Base-by-base conservation (phyloP, 148 eudicot species). In the Dianthus caryophyllus region DNA sequence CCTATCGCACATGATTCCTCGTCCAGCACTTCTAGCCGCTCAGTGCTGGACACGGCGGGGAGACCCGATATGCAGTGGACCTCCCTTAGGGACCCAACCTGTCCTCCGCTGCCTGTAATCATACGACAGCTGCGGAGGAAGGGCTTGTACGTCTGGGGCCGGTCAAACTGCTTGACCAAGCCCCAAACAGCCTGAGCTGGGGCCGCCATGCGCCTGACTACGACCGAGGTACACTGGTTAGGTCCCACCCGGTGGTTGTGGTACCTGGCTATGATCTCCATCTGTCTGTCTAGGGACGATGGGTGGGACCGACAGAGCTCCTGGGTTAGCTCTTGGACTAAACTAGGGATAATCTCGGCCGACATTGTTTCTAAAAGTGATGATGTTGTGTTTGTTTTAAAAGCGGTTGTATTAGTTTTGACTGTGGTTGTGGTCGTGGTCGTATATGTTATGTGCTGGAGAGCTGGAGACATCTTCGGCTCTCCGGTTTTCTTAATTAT, bases 1-100 rank as follows among this genome's bases (percentile, higher is more conserved):
- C 98, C 86, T 67, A 87, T 76, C 3, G 80, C 76, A 29, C 79
- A 83, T 0, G 70, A 65, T 36, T 87, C 91, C 21, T 89, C 95
- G 74, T 93, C 95, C 26, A 93, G 76, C 29, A 89, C 82, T 46
- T 89, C 96, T 0, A 93, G 81, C 56, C 91, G 65, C 71, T 93
- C 98, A 16, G 90, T 87, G 78, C 96, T 89, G 25, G 76, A 73
- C 1, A 18, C 78, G 21, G 96, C 98, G 14, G 98, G 98, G 9
- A 93, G 59, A 1, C 98, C 96, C 5, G 98, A 93, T 5, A 89
- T 67, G 9, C 90, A 91, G 57, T 56, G 84, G 46, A 93, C 98
- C 66, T 87, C 85, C 7, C 96, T 53, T 6, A 90, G 68, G 5
- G 85, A 80, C 3, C 96, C 96, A 15, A 90, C 87, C 14, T 71